Percentiles rank a stretch among this genome's conserved stretches.
These are phyloP conservation scores for Iodosphaeria phyllophila DNA, from an alignment of 2,329 filamentous ascomycete species.

Conservation along the genomic window DNA sequence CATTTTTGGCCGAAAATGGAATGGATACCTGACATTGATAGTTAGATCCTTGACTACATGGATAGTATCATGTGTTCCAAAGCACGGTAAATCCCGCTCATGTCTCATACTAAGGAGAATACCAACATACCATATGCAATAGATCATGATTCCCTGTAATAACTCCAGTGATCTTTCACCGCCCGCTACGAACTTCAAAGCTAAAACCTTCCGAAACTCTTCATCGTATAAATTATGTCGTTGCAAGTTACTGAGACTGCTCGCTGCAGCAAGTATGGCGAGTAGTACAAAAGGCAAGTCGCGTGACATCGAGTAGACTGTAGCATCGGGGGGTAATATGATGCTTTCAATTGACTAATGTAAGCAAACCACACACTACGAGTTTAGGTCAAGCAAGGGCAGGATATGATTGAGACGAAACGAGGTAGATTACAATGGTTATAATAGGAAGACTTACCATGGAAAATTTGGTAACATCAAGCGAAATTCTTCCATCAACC, in stretches of 20 bases:
- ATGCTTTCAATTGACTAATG: no score
- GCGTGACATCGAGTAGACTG: slow-evolving; percentile 23
- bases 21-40: slow-evolving; percentile 31
- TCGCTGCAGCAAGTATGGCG: slow-evolving; percentile 31
- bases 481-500: slow-evolving; percentile 23
- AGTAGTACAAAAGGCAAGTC: slow-evolving; percentile 32
- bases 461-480: slow-evolving; percentile 23
- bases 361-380: no score
- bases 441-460: no score
- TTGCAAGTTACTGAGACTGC: slow-evolving; percentile 26
- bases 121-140: slow-evolving; percentile 31
- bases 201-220: slow-evolving; percentile 37
- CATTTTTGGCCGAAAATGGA: slow-evolving; percentile 28
- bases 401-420: no score
- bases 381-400: no score
- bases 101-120: no score
- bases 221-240: slow-evolving; percentile 35
- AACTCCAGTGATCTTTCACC: slow-evolving; percentile 38
- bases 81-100: no score
- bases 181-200: slow-evolving; percentile 33
- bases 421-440: no score
- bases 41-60: no score
- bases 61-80: no score
- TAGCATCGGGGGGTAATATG: slow-evolving; percentile 18
- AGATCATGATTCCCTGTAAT: slow-evolving; percentile 36